Conservation (phyloP, 2,329 filamentous ascomycete species). For the Cordyceps fumosorosea region DNA sequence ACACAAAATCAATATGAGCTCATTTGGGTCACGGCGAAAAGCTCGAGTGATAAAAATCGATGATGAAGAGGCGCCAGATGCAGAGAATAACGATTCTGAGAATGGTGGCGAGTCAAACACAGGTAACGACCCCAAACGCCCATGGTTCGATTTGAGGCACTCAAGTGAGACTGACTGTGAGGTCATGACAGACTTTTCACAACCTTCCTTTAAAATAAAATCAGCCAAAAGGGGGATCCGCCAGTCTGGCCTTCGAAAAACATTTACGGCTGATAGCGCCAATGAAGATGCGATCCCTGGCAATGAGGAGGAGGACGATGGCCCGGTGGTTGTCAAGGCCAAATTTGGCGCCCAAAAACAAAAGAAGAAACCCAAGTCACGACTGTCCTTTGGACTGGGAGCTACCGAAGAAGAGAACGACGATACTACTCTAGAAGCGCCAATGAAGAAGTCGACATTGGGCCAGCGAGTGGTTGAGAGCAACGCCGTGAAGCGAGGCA, state of each 20-base stretch:
- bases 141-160: neutral
- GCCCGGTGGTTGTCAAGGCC: slow-evolving; percentile 45
- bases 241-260: slow-evolving; percentile 52
- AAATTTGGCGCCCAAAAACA: slow-evolving; percentile 44
- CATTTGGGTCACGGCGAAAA: slow-evolving; percentile 56
- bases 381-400: slow-evolving; percentile 68
- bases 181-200: slow-evolving; percentile 25
- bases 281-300: slow-evolving; percentile 25
- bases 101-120: slow-evolving; percentile 24
- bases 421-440: slow-evolving; percentile 39
- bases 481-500: slow-evolving; percentile 52
- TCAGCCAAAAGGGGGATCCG: slow-evolving; percentile 46
- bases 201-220: slow-evolving; percentile 36
- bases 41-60: slow-evolving; percentile 68
- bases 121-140: slow-evolving; percentile 28
- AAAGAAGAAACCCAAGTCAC: slow-evolving; percentile 60
- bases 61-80: slow-evolving; percentile 52
- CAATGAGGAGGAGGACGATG: slow-evolving; percentile 38
- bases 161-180: slow-evolving; percentile 12
- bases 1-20: slow-evolving; percentile 37
- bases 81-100: slow-evolving; percentile 17
- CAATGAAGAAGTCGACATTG: slow-evolving; percentile 59
- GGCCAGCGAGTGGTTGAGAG: slow-evolving; percentile 60
- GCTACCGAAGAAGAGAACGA: slow-evolving; percentile 44
- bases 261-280: slow-evolving; percentile 41